phyloP scores from a whole-genome alignment of 139 green algal genomes.

The Asterochloris erici region DNA sequence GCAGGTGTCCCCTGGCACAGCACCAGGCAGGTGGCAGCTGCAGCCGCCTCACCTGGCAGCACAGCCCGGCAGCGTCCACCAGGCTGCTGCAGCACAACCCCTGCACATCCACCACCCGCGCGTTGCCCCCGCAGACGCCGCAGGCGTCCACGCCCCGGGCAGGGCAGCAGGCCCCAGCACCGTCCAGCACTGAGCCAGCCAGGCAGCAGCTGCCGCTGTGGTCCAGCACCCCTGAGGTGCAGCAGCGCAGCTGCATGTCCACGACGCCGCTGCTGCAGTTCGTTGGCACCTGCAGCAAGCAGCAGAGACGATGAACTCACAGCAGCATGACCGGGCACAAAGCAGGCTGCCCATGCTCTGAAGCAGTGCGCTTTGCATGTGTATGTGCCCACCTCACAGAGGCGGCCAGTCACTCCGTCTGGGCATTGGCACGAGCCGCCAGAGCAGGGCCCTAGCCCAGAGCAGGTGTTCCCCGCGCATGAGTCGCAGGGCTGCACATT shows the following conservation, averaged over 20 bases:
- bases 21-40: background rate
- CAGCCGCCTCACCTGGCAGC: conserved; percentile 26
- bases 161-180: conserved; percentile 32
- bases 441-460: conserved; percentile 25
- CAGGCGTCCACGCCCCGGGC: conserved; percentile 32
- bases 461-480: conserved; percentile 33
- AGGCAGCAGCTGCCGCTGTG: conserved; percentile 26
- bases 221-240: conserved; percentile 30
- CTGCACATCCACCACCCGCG: conserved; percentile 25
- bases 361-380: background rate
- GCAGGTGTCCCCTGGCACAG: background rate
- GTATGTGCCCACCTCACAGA: conserved; percentile 30
- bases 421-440: conserved; percentile 28
- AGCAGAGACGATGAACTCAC: background rate
- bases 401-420: conserved; percentile 9
- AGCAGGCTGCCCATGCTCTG: background rate
- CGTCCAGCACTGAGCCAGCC: conserved; percentile 25
- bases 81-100: conserved; percentile 31
- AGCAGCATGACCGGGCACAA: background rate
- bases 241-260: conserved; percentile 29
- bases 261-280: conserved; percentile 29
- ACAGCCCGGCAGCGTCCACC: conserved; percentile 39
- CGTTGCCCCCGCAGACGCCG: conserved; percentile 37
- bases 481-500: conserved; percentile 35
- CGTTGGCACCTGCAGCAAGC: conserved; percentile 6